Conservation (phyloP, 371 early-diverging fungal species). For the Syncephalastrum racemosum region DNA sequence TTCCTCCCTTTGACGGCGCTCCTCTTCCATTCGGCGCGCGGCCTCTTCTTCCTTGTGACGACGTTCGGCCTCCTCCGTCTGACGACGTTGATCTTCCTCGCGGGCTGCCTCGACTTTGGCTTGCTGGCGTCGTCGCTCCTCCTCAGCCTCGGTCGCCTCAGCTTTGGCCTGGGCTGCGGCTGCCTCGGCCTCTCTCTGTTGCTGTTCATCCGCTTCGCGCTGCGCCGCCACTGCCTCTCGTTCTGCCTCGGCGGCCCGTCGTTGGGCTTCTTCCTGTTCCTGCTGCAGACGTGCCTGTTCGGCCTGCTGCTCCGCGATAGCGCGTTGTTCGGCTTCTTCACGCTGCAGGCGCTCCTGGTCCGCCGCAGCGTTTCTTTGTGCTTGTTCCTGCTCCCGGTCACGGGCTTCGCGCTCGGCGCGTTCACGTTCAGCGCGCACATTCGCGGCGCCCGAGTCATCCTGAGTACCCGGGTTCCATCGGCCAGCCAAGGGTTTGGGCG, state of each 20-base stretch:
- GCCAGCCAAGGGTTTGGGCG: constrained; percentile 41
- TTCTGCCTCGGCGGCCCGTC: constrained; percentile 18
- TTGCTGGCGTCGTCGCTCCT: constrained; percentile 13
- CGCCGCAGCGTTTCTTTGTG: constrained; percentile 16
- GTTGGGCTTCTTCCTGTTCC: constrained; percentile 14
- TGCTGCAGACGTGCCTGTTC: constrained; percentile 13
- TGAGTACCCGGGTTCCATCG: constrained; percentile 36
- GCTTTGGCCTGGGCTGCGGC: neutral
- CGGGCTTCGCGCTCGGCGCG: constrained; percentile 50
- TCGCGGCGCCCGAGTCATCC: constrained; percentile 28
- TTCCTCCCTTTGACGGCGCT: constrained; percentile 6
- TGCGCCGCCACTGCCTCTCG: constrained; percentile 13
- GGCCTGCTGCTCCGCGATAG: constrained; percentile 25
- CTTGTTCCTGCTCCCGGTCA: constrained; percentile 49
- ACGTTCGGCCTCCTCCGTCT: constrained; percentile 39
- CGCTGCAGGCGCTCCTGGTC: constrained; percentile 25
- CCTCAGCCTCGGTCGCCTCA: neutral
- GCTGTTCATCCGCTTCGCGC: constrained; percentile 6
- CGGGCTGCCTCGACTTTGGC: constrained; percentile 12
- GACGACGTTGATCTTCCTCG: constrained; percentile 16
- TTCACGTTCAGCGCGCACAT: constrained; percentile 52
- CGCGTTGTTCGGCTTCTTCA: constrained; percentile 40
- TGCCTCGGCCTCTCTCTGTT: constrained; percentile 19
- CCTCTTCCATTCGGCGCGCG: constrained; percentile 14
- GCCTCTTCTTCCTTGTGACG: constrained; percentile 25